Percentiles rank a stretch among this genome's conserved stretches.
These are phyloP conservation scores for Dothideomycetes sp. DNA, from an alignment of 2,329 filamentous ascomycete species.

Conservation along the genomic window DNA sequence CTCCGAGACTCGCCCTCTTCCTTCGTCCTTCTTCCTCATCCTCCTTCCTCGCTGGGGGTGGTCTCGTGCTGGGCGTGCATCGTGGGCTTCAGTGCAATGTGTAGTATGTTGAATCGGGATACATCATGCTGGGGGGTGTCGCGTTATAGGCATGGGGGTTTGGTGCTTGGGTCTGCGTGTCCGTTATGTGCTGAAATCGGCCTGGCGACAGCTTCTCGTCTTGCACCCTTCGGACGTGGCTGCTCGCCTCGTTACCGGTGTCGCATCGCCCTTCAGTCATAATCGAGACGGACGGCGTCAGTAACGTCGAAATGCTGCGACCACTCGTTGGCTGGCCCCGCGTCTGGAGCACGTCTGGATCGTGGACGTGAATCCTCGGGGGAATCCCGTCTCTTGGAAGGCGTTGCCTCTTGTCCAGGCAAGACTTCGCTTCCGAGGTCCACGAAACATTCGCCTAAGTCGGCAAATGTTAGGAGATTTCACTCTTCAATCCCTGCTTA, in stretches of 20 bases:
- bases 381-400: too few relatives aligned
- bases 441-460: background rate
- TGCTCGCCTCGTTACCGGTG: too few relatives aligned
- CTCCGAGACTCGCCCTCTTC: too few relatives aligned
- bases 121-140: slow-evolving; percentile 1
- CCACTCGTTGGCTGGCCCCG: too few relatives aligned
- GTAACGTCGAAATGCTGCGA: too few relatives aligned
- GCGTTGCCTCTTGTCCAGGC: too few relatives aligned
- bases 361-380: too few relatives aligned
- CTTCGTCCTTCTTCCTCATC: background rate
- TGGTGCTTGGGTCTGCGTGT: background rate
- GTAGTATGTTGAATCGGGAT: background rate
- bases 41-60: background rate
- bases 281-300: too few relatives aligned
- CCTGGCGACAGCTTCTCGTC: too few relatives aligned
- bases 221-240: background rate
- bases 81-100: background rate
- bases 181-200: slow-evolving; percentile 1
- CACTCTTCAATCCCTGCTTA: background rate
- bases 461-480: background rate
- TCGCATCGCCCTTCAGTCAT: too few relatives aligned
- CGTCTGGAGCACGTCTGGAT: too few relatives aligned
- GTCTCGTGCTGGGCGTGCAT: background rate
- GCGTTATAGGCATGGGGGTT: slow-evolving; percentile 1
- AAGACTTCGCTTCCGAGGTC: background rate